These are phyloP conservation scores for Gilbertella persicaria DNA, from an alignment of 371 early-diverging fungal genomes.

Conservation along the genomic window DNA sequence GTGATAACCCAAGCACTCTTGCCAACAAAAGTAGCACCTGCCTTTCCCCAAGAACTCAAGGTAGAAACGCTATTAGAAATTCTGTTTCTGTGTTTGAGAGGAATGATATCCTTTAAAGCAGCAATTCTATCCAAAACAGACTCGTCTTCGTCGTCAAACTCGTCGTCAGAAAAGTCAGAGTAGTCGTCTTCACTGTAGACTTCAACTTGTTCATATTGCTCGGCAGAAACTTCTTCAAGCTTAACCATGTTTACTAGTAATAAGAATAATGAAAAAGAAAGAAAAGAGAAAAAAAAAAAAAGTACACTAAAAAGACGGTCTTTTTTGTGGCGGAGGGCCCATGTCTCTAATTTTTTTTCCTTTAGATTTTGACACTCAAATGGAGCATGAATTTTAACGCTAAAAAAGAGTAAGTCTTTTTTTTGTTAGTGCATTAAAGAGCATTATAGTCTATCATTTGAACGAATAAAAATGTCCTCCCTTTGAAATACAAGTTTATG, in stretches of 20 bases:
- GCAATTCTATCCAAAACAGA: slow-evolving; percentile 69
- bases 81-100: slow-evolving; percentile 64
- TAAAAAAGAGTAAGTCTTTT: too few species aligned
- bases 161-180: slow-evolving; percentile 61
- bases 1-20: slow-evolving; percentile 83
- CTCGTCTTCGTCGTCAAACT: slow-evolving; percentile 60
- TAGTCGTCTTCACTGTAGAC: slow-evolving; percentile 52
- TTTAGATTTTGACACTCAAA: too few species aligned
- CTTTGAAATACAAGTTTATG: too few species aligned
- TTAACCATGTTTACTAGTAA: slow-evolving; percentile 45
- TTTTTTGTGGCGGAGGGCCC: slow-evolving; percentile 4
- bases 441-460: too few species aligned
- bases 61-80: slow-evolving; percentile 54
- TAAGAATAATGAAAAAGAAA: slow-evolving; percentile 10
- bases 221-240: slow-evolving; percentile 54
- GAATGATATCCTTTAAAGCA: slow-evolving; percentile 79
- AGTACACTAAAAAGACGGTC: slow-evolving; percentile 1
- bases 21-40: slow-evolving; percentile 64
- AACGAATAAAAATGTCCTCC: too few species aligned
- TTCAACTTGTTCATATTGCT: slow-evolving; percentile 48
- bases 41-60: slow-evolving; percentile 57
- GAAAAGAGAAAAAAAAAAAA: slow-evolving; percentile 13
- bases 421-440: too few species aligned
- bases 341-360: background rate
- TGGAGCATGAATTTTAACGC: too few species aligned